Evolutionary conservation across 2,329 filamentous ascomycete species (phyloP), one percentile per base, ranked within the genome.

Genomic region (Thielaviopsis punctulata): DNA sequence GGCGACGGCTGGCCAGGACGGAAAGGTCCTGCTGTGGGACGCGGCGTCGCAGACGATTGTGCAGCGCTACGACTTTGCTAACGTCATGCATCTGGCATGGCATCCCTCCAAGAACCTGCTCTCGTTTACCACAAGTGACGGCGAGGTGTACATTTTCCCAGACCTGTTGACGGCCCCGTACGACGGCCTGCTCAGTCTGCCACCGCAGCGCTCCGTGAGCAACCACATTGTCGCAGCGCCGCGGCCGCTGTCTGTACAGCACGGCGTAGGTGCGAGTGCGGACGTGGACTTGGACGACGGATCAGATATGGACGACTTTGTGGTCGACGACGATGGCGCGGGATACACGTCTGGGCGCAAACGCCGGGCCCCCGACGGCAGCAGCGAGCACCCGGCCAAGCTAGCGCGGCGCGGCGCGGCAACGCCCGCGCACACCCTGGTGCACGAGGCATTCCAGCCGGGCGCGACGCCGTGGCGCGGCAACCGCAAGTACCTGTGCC

Each of bases 401-500:
- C 69, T 75, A 8, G 65, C 67, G 8, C 70, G 72, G 47, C 60
- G 76, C 7, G 58, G 13, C n/a, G 30, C 30, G 30, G 30, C 8
- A 10, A 13, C 13, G 12, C 13, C 67, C 51, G 59, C 79, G 57
- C 82, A n/a, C n/a, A n/a, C 88, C 1, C 75, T 80, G 59, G 76
- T 84, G 33, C 93, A 98, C 59, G 79, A 83, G 51, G 69, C 90
- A 1, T 94, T 98, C 64, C 93, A 98, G 64, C 55, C 90, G 0
- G 90, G 92, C 1, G 89, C 88, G 51, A 98, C 92, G 0, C 90
- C 90, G 0, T 98, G 92, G 93, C 80, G 87, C 56, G 92, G 92
- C 1, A 92, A 95, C 64, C 76, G 92, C 57, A 86, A 90, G 62
- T 95, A 98, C 62, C 75, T 98, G 1, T 95, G 87, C 62, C 76